Conservation (phyloP, 2,329 filamentous ascomycete species). For the Scytalidium sp. region DNA sequence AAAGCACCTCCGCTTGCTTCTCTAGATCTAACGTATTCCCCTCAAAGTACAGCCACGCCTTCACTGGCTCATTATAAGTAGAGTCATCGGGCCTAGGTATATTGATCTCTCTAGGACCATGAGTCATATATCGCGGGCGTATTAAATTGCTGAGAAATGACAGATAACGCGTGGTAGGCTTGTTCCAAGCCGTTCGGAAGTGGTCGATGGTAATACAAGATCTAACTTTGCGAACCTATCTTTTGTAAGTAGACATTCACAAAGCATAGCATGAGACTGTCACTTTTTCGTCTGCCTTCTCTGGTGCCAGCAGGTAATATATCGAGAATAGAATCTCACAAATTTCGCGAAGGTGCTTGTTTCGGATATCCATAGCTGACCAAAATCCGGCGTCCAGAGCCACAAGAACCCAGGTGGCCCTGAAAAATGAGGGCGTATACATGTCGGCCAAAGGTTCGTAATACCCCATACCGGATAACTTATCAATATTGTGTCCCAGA, state of each 20-base stretch:
- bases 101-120: slow-evolving; percentile 73
- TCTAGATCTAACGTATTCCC: slow-evolving; percentile 73
- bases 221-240: slow-evolving; percentile 61
- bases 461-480: slow-evolving; percentile 80
- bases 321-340: slow-evolving; percentile 76
- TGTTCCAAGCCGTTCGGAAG: slow-evolving; percentile 87
- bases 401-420: slow-evolving; percentile 91
- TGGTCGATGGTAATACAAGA: slow-evolving; percentile 84
- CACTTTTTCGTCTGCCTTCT: slow-evolving; percentile 94
- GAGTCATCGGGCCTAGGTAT: slow-evolving; percentile 76
- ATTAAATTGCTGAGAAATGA: slow-evolving; percentile 66
- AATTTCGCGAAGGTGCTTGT: slow-evolving; percentile 76
- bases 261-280: slow-evolving; percentile 18
- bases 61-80: slow-evolving; percentile 75
- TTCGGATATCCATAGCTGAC: slow-evolving; percentile 87
- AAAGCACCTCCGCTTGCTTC: slow-evolving; percentile 69
- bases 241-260: neutral
- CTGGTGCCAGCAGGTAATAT: slow-evolving; percentile 88
- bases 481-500: slow-evolving; percentile 83
- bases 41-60: slow-evolving; percentile 89
- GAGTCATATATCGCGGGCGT: slow-evolving; percentile 72
- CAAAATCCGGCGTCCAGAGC: slow-evolving; percentile 92
- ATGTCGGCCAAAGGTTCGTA: slow-evolving; percentile 89
- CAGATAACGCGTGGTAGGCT: slow-evolving; percentile 81
- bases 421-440: slow-evolving; percentile 85